These are phyloP conservation scores for Cryptomeria japonica DNA, from an alignment of 75 land plant genomes.

Conservation along the genomic window DNA sequence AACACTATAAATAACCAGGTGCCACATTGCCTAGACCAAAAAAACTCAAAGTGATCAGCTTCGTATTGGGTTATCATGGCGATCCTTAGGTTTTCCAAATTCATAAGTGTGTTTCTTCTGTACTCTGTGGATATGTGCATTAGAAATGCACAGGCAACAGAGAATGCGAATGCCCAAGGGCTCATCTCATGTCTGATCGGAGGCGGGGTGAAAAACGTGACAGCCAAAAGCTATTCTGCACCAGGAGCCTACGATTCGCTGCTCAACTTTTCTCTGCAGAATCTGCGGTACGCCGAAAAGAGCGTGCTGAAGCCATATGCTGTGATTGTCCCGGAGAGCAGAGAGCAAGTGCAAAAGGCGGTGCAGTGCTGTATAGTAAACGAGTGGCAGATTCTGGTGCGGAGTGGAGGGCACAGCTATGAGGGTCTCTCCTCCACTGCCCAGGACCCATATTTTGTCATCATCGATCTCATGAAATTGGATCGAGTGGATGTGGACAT, in stretches of 20 bases:
- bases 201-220: background rate
- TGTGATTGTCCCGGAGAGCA: slow-evolving; percentile 19
- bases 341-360: background rate
- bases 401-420: slow-evolving; percentile 42
- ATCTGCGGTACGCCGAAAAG: background rate
- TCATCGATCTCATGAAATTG: slow-evolving; percentile 27
- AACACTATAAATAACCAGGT: no score
- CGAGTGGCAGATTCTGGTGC: slow-evolving; percentile 11
- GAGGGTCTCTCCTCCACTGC: slow-evolving; percentile 22
- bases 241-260: background rate
- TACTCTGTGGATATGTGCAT: no score
- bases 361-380: slow-evolving; percentile 8
- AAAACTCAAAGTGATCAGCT: no score
- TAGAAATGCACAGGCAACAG: no score
- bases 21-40: no score
- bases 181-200: background rate
- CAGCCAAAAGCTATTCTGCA: background rate
- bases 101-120: no score
- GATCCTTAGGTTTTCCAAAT: no score
- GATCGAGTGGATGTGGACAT: slow-evolving; percentile 14
- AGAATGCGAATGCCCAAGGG: background rate
- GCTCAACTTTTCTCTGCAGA: background rate
- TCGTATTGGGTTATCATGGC: no score
- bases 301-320: background rate
- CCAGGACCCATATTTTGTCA: slow-evolving; percentile 4